These are phyloP conservation scores for Epicoccum sorghinum DNA, from an alignment of 2,329 filamentous ascomycete genomes.

Conservation along the genomic window DNA sequence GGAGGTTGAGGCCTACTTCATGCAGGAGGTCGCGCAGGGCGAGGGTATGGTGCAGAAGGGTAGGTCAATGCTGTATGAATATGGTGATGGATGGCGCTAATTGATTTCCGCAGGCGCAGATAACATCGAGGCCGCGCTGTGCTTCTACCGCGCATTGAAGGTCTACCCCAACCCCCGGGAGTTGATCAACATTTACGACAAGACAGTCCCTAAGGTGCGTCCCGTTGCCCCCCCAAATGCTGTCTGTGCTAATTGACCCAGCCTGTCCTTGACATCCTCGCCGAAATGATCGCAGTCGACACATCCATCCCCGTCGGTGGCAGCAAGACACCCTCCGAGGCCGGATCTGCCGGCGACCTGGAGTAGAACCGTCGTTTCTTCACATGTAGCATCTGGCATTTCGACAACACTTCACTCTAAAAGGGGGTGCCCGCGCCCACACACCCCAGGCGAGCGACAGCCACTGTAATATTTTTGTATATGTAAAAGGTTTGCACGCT, in stretches of 20 bases:
- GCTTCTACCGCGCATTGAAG: constrained; percentile 98
- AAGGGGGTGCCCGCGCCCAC: not conserved
- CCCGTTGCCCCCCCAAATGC: not conserved
- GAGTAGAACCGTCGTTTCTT: constrained; percentile 29
- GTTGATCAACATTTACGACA: constrained; percentile 96
- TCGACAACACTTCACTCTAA: constrained; percentile 13
- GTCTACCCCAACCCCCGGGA: constrained; percentile 94
- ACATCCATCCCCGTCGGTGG: constrained; percentile 58
- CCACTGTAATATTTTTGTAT: constrained; percentile 45
- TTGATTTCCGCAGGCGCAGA: constrained; percentile 61
- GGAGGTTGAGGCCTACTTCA: constrained; percentile 95
- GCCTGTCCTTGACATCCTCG: constrained; percentile 93
- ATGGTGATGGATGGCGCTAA: not conserved
- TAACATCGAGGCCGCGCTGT: constrained; percentile 82
- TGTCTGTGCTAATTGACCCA: constrained; percentile 46
- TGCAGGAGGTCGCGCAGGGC: constrained; percentile 89
- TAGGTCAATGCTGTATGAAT: constrained; percentile 48
- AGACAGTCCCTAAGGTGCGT: constrained; percentile 90
- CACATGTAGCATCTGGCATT: constrained; percentile 17
- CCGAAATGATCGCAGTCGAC: constrained; percentile 97
- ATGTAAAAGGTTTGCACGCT: constrained; percentile 37
- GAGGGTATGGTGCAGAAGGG: constrained; percentile 83
- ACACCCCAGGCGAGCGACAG: constrained; percentile 21
- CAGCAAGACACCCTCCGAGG: constrained; percentile 45
- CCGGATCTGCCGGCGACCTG: constrained; percentile 42